Evolutionary conservation across 495 filamentous ascomycete genomes (phyloP), one percentile per base, ranked within the genome.

Genomic region (Penicillium coffeae): DNA sequence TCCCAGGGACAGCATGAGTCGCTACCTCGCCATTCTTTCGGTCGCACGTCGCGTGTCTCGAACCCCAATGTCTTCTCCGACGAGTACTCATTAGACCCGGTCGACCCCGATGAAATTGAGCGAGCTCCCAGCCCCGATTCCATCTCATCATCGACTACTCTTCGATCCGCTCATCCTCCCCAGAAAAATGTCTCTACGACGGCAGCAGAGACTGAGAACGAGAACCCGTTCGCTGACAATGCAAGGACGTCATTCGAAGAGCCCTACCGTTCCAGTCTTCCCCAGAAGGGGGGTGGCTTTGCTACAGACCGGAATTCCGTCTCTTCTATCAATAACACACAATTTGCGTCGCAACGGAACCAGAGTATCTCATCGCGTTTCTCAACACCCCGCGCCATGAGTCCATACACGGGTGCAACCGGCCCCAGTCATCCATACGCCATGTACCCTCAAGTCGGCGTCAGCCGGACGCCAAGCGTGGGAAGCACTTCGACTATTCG

Each of bases 401-500:
- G 76, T 38, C 77, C 75, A 12, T 79, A 80, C 58, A 75, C 66
- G 27, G 77, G 77, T 38, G 73, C 77, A 14, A 80, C 75, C 41
- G 76, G 75, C 14, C 77, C 77, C 15, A 80, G 77, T 42, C 76
- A 79, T 58, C 77, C 77, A 5, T 80, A 80, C 52, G 75, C 59
- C 32, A 78, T 79, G 75, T 80, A 80, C 48, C 68, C 72, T 13
- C 77, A 80, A 56, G 69, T 77, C 37, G 75, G 70, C n/a, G 63
- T 78, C 13, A 67, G 73, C 49, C 80, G 85, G 36, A 81, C 83
- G 6, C 67, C 83, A 3, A 89, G 87, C 62, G 65, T 79, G 22
- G 75, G 77, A 32, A 90, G 83, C 21, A 78, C 75, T 4, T 86
- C 81, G 20, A 84, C 79, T 21, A 59, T 77, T 50, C 68, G 80